phyloP scores from a whole-genome alignment of 2,329 filamentous ascomycete genomes.

The Clonostachys rhizophaga region DNA sequence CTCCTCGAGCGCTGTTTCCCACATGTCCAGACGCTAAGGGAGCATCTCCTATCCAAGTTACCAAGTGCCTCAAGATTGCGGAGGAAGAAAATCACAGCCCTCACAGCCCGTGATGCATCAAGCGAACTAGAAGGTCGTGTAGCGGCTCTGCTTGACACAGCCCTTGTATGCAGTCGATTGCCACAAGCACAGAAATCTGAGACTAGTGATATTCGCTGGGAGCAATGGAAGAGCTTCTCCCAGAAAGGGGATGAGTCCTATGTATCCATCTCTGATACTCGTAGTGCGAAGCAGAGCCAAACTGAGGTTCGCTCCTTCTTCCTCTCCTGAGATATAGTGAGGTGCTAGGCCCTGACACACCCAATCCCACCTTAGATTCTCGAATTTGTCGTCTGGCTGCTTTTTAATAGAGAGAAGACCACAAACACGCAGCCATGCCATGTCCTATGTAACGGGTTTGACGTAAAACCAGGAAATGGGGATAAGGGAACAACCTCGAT shows the following conservation, averaged over 20 bases:
- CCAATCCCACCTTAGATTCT: slow-evolving; percentile 50
- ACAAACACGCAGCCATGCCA: slow-evolving; percentile 56
- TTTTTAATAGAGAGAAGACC: slow-evolving; percentile 59
- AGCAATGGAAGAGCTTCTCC: slow-evolving; percentile 57
- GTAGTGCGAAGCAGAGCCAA: slow-evolving; percentile 31
- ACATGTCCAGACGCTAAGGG: slow-evolving; percentile 60
- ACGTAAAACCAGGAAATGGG: slow-evolving; percentile 13
- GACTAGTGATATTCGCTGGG: slow-evolving; percentile 34
- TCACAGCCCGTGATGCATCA: slow-evolving; percentile 25
- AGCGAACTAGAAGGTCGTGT: slow-evolving; percentile 35
- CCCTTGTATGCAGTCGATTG: slow-evolving; percentile 55
- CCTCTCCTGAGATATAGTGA: slow-evolving; percentile 4
- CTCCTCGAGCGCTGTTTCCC: slow-evolving; percentile 67
- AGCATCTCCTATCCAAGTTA: slow-evolving; percentile 64
- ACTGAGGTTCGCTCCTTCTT: slow-evolving; percentile 47
- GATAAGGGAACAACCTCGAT: slow-evolving; percentile 37
- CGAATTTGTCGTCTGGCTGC: slow-evolving; percentile 70
- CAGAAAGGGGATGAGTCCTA: slow-evolving; percentile 56
- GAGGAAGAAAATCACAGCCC: slow-evolving; percentile 47
- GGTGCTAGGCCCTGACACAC: too few relatives aligned
- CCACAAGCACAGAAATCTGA: slow-evolving; percentile 10
- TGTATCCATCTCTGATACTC: slow-evolving; percentile 42
- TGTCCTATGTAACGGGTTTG: slow-evolving; percentile 78
- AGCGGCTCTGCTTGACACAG: slow-evolving; percentile 60
- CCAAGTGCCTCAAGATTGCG: slow-evolving; percentile 61